Base-by-base conservation (phyloP, 1,139 yeast species). In the Pichia sp. region DNA sequence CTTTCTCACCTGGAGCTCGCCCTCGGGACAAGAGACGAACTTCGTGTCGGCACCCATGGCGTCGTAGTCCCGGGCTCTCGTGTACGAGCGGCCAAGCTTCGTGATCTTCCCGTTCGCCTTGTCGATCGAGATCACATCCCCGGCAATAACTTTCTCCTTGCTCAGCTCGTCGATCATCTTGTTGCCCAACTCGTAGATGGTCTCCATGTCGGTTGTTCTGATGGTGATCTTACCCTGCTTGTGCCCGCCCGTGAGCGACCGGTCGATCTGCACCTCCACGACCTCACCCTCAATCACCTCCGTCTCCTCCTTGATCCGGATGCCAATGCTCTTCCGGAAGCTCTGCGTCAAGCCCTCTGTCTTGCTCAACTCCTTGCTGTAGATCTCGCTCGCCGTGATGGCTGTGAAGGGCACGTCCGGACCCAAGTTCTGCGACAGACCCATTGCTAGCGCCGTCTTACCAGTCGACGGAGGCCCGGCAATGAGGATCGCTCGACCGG, bases 391-490 rank as follows among this genome's bases (percentile, higher is more conserved):
- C 6, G 96, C 99, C 3, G 97, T 92, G 66, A 95, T 79, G 12
- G 96, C 91, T 9, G 98, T 93, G 72, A 95, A 95, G 47, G 99
- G 99, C 46, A 95, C 97, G 64, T 92, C 97, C 24, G 75, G 67
- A 14, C 99, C 99, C 63, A 95, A 78, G 50, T 84, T 83, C 71
- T 93, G 98, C 12, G 97, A 81, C 57, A 93, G 77, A 33, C 97
- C 99, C 93, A 92, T 91, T 33, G 99, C 99, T 66, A 95, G 85
- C 52, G 99, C 99, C 10, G 99, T 95, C 71, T 95, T 95, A 71
- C 99, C 99, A 2, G 99, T 95, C 1, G 96, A 87, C 38, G 99
- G 99, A 9, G 99, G 99, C 7, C 99, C 99, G 0, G 99, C 98
- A 60, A 95, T 80, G 63, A 95, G 75, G 36, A 92, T 95, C 1